These are phyloP conservation scores for Isatis lusitanica DNA, from an alignment of 441 rosid genomes.

Conservation along the genomic window DNA sequence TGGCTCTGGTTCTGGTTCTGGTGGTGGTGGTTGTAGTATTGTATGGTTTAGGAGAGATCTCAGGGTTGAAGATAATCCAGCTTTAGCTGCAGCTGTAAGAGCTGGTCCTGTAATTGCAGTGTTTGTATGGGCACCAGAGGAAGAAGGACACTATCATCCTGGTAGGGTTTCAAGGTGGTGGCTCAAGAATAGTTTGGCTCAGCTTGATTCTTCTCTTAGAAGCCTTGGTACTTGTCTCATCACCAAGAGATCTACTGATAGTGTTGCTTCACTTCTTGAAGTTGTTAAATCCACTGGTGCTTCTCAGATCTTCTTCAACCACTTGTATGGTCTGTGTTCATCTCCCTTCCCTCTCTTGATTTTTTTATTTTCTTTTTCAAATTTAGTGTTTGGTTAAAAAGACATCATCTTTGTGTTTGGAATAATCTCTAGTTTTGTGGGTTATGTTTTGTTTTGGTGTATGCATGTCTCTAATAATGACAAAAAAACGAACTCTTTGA, in stretches of 20 bases:
- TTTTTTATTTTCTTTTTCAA: too few species aligned
- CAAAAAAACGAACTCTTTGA: not conserved
- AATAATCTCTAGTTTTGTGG: not conserved
- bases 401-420: not conserved
- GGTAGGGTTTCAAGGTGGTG: conserved; percentile 99
- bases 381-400: not conserved
- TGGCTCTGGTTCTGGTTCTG: conserved; percentile 36
- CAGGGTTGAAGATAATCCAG: conserved; percentile 95
- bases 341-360: not conserved
- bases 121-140: conserved; percentile 93
- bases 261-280: conserved; percentile 79
- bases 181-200: conserved; percentile 92
- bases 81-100: conserved; percentile 89
- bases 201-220: conserved; percentile 83
- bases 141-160: conserved; percentile 82
- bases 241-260: conserved; percentile 82
- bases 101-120: conserved; percentile 83
- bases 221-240: conserved; percentile 84
- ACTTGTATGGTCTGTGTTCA: conserved; percentile 80
- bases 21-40: conserved; percentile 72
- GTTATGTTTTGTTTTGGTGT: not conserved
- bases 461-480: not conserved
- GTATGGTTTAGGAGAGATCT: conserved; percentile 99
- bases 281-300: conserved; percentile 87
- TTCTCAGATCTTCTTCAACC: conserved; percentile 92